Base-by-base conservation (phyloP, 345 rosid species). In the Murraya koenigii region DNA sequence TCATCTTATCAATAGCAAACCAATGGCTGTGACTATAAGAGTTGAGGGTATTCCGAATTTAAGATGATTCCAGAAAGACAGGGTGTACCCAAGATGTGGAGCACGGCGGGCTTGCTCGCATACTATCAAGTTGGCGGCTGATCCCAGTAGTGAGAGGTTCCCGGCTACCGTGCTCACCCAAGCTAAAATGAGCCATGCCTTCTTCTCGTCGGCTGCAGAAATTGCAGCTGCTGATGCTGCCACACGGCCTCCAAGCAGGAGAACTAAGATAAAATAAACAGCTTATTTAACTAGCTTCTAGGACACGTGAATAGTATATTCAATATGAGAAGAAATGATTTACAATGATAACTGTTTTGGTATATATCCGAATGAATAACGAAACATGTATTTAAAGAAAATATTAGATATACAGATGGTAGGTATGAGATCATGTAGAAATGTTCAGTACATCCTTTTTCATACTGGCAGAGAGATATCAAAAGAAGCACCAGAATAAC, bases 151-250 rank as follows among this genome's bases (percentile, higher is more conserved):
- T 0, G 98, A 89, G 63, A 95, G 82, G 86, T 95, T 95, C 22
- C 97, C 98, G 0, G 95, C 93, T 25, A 95, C 87, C 0, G 98
- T 89, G 83, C 99, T 93, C 66, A 87, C 99, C 98, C 99, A 92
- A 7, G 95, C 93, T 77, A 93, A 80, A 38, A 91, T 73, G 33
- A 95, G 83, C 98, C 97, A 95, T 15, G 94, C 92, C 86, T 89
- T 95, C 84, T 89, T 95, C 90, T 85, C 94, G 7, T 89, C 86
- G 0, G 81, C 80, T 1, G 83, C 58, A 0, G 97, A 90, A 22
- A 87, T 78, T 0, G 80, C 81, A 20, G 93, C 92, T 0, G 95
- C 97, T 4, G 98, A 91, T 59, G 85, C 93, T 7, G 97, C 97
- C 56, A 93, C 90, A 26, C 82, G 78, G 11, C 81, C 89, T 61